A percentile compares a stretch with the other conserved stretches of the same genome.
phyloP scores from a whole-genome alignment of 169 alveolate species.

The Nephromyces sp. region DNA sequence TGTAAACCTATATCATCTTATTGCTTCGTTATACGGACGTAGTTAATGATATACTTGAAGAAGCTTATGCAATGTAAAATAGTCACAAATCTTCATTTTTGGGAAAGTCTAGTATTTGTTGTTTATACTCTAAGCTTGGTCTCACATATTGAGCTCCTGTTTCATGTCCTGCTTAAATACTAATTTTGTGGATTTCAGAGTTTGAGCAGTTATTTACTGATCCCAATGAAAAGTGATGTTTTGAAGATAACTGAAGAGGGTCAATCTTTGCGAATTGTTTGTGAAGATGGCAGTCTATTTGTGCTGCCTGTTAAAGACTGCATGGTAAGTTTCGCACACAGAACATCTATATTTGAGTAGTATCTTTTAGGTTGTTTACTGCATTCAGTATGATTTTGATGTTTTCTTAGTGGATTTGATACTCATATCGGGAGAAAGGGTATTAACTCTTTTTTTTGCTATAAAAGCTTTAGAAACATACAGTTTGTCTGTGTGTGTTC shows the following conservation, averaged over 20 bases:
- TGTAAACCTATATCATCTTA: too few species aligned
- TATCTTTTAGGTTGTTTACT: not conserved
- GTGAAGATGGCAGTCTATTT: constrained; percentile 31
- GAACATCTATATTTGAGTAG: not conserved
- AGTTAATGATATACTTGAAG: too few species aligned
- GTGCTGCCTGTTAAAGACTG: constrained; percentile 13
- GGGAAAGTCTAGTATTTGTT: not conserved
- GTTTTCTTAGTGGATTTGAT: not conserved
- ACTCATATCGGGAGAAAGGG: not conserved
- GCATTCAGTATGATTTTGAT: not conserved
- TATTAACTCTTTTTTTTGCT: not conserved
- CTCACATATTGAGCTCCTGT: not conserved
- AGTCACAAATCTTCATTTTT: too few species aligned
- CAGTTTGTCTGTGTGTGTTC: too few species aligned
- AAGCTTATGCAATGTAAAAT: too few species aligned
- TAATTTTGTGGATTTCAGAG: constrained; percentile 3
- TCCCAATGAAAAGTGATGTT: constrained; percentile 25
- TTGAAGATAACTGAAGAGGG: constrained; percentile 19
- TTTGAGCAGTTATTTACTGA: constrained; percentile 5
- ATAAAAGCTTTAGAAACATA: not conserved
- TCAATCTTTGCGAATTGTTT: not conserved
- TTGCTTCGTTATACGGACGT: too few species aligned
- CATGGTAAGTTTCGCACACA: not conserved
- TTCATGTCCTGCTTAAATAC: not conserved
- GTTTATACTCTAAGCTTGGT: not conserved